Evolutionary conservation across 306 rosid genomes (phyloP).

Genomic region (Phaseolus lunatus): DNA sequence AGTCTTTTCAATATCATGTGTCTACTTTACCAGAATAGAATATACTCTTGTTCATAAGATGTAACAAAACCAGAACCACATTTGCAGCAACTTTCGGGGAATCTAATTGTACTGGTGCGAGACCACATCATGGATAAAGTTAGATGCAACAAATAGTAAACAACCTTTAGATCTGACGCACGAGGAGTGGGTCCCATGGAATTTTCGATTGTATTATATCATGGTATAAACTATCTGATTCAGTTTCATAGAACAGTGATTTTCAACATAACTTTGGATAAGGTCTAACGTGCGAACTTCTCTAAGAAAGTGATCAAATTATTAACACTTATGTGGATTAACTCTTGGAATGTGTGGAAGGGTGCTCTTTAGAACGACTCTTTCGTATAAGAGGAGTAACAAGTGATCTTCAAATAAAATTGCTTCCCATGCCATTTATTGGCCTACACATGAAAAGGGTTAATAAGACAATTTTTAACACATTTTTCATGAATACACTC

Average conservation of each 20-base stretch:
- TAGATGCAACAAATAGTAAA: conserved; percentile 57
- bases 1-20: conserved; percentile 13
- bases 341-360: too few relatives aligned
- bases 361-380: too few relatives aligned
- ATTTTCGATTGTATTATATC: neutral
- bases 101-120: conserved; percentile 74
- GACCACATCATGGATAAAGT: conserved; percentile 66
- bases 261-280: conserved; percentile 55
- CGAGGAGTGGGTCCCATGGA: conserved; percentile 52
- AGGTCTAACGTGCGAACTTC: conserved; percentile 67
- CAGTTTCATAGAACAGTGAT: conserved; percentile 5
- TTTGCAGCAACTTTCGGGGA: conserved; percentile 70
- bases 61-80: conserved; percentile 18
- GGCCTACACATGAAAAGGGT: too few relatives aligned
- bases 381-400: too few relatives aligned
- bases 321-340: too few relatives aligned
- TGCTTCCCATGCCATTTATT: neutral
- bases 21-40: conserved; percentile 10
- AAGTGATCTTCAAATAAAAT: neutral
- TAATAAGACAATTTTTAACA: too few relatives aligned
- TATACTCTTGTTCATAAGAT: neutral
- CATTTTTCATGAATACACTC: too few relatives aligned
- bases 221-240: neutral
- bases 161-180: conserved; percentile 63
- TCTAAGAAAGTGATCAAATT: conserved; percentile 61